Conservation (phyloP, 257 asterid genomes). For the Solanum dulcamara region DNA sequence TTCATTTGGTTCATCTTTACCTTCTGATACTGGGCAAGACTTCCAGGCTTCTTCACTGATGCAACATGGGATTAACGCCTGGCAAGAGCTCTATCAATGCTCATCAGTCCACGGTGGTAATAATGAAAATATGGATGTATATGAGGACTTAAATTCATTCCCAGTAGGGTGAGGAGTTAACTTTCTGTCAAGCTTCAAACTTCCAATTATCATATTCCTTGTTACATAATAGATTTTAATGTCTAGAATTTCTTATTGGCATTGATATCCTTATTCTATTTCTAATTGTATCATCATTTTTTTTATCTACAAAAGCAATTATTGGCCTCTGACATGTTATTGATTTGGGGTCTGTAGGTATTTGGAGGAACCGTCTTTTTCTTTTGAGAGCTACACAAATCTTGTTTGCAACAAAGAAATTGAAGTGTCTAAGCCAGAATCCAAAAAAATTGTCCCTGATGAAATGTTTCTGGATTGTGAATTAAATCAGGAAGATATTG, state of each 20-base stretch:
- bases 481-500: background rate
- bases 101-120: background rate
- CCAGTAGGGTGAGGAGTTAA: background rate
- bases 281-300: background rate
- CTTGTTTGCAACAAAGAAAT: background rate
- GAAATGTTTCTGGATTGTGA: background rate
- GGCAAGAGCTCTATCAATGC: background rate
- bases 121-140: background rate
- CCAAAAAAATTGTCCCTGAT: background rate
- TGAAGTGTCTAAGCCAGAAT: background rate
- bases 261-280: background rate
- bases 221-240: background rate
- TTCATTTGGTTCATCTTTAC: background rate
- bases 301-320: background rate
- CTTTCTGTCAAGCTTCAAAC: background rate
- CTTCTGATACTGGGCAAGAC: background rate
- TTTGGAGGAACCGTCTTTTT: background rate
- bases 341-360: background rate
- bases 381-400: conserved; percentile 1
- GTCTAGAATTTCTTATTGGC: background rate
- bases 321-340: background rate
- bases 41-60: background rate
- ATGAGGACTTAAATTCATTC: background rate
- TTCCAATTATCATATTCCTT: background rate
- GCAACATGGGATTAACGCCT: background rate